These are phyloP conservation scores for Komagataella mondaviorum DNA, from an alignment of 805 yeast species.

Conservation along the genomic window DNA sequence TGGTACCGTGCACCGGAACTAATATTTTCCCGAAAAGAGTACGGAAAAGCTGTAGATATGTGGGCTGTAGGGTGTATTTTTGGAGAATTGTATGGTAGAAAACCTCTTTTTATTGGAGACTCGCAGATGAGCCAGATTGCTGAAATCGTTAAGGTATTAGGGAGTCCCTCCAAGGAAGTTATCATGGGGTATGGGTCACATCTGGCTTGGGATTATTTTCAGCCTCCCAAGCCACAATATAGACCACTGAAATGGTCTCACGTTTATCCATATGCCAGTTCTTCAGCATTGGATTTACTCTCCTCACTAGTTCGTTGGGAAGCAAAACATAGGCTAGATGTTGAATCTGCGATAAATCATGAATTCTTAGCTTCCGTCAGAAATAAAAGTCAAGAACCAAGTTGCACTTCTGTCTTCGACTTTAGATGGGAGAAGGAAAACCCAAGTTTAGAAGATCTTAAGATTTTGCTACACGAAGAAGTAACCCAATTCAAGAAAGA, in stretches of 20 bases:
- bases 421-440: constrained; percentile 47
- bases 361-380: constrained; percentile 41
- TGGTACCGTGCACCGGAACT: constrained; percentile 96
- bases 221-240: constrained; percentile 28
- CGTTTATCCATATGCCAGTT: constrained; percentile 51
- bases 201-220: constrained; percentile 31
- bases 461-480: constrained; percentile 34
- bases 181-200: constrained; percentile 29
- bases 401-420: constrained; percentile 37
- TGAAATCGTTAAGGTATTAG: constrained; percentile 57
- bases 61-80: constrained; percentile 93
- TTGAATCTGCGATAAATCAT: constrained; percentile 44
- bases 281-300: constrained; percentile 37
- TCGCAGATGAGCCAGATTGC: constrained; percentile 58
- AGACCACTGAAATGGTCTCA: constrained; percentile 31
- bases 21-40: constrained; percentile 42
- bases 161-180: constrained; percentile 46
- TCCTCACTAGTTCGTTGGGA: constrained; percentile 52
- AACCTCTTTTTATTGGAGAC: constrained; percentile 69
- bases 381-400: constrained; percentile 41
- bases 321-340: constrained; percentile 36
- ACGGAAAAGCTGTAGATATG: constrained; percentile 66
- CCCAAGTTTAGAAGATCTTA: constrained; percentile 28
- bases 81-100: constrained; percentile 72
- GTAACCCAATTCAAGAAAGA: constrained; percentile 33